Conservation (phyloP, 2,329 filamentous ascomycete genomes). For the Colletotrichum sp. region DNA sequence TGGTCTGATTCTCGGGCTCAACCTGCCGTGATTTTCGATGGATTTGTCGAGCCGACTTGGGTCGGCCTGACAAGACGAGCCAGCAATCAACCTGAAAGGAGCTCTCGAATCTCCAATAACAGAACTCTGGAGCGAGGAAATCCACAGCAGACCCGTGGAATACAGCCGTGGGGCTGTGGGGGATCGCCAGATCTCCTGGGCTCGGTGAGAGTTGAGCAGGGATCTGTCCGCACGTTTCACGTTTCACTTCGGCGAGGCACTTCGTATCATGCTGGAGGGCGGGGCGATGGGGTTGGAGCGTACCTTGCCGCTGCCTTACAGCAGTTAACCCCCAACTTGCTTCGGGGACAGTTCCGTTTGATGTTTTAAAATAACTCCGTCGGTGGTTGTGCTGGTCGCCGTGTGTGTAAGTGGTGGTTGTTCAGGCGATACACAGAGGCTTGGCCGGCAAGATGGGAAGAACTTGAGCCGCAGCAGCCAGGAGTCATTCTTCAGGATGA, state of each 20-base stretch:
- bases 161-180: background rate
- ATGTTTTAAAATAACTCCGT: background rate
- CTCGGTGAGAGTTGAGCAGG: slow-evolving; percentile 9
- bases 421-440: background rate
- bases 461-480: background rate
- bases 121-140: background rate
- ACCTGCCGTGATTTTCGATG: background rate
- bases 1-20: background rate
- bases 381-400: background rate
- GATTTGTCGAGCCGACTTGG: background rate
- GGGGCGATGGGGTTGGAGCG: background rate
- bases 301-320: background rate
- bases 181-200: slow-evolving; percentile 8
- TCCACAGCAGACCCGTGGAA: background rate
- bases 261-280: slow-evolving; percentile 9
- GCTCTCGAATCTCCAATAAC: background rate
- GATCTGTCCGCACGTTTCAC: slow-evolving; percentile 20
- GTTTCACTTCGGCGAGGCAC: slow-evolving; percentile 19
- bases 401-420: background rate
- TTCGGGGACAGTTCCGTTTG: slow-evolving; percentile 5
- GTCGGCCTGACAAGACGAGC: background rate
- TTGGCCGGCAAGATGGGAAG: background rate
- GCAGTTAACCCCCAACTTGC: background rate
- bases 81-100: background rate
- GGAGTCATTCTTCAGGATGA: background rate